Base-by-base conservation (phyloP, 2,329 filamentous ascomycete species). In the Talaromyces funiculosus region DNA sequence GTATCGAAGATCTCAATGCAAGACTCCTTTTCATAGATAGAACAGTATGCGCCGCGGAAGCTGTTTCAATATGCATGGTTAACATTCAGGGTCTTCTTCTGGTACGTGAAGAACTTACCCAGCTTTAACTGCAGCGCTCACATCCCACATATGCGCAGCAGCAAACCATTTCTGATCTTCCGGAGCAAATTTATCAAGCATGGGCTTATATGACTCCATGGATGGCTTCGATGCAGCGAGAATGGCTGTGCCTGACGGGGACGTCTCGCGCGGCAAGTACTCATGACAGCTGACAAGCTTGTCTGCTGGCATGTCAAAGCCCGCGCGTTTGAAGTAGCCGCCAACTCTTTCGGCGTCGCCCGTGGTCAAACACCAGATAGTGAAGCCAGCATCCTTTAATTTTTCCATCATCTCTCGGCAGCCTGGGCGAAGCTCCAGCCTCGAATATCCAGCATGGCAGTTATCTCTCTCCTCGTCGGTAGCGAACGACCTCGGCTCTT, bases 121-220 rank as follows among this genome's bases (percentile, higher is more conserved):
- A n/a, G 75, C 76, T 59, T 73, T 75, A 53, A 74, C 75, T 8
- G 83, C 82, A 3, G 81, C 80, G 18, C 77, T 75, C 1, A 82
- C 82, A 72, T 86, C 83, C 83, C 83, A 85, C 76, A 82, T 81
- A 70, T 85, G 83, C 22, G 82, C 83, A 1, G 83, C 83, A 0
- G 81, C 83, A 67, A 84, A 85, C 82, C 82, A 85, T 49, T 76
- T 76, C 62, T 69, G 62, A 45, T 79, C 71, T 0, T 72, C 69
- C 0, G 66, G 64, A 0, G 65, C 75, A 59, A 84, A 77, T 53
- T 67, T 69, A n/a, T 75, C 73, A 35, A 80, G 68, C 5, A 81
- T 67, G 1, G 75, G 72, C 62, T 69, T 66, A 64, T 85, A 85
- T 0, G 80, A 77, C 26, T 67, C 74, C 3, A 78, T 69, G 0